Base-by-base conservation (phyloP, 2,329 filamentous ascomycete species). In the Colletotrichum gigasporum region DNA sequence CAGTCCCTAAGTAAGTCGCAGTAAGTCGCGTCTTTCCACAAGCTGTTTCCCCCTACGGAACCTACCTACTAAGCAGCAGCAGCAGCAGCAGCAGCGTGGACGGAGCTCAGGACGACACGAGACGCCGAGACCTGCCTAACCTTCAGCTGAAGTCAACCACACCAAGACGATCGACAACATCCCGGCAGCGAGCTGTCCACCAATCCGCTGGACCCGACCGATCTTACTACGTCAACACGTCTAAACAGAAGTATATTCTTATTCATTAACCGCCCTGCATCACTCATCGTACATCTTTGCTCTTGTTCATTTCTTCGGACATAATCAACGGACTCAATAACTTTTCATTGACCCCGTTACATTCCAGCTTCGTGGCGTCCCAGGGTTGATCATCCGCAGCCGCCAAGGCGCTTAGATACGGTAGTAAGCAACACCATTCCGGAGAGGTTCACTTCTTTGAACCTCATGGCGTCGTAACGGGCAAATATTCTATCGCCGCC, bases 121-220 rank as follows among this genome's bases (percentile, higher is more conserved):
- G 60, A 42, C 32, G 44, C 28, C 42, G 50, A 47, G 50, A 61
- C 41, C 22, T 47, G 20, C 24, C 50, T 55, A 39, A 56, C 53
- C 30, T 50, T 54, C 32, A 22, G 61, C 41, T 35, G 32, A 61
- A 60, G 32, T 24, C 48, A n/a, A 12, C 4, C 39, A 37, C n/a
- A 28, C 42, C 53, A 52, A 10, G 28, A 22, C 26, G 34, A 12
- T 42, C 30, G 28, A 34, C 32, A 4, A 24, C 32, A 30, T 30
- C 9, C 41, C 35, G 22, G 11, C 12, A 18, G 35, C 4, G 22
- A 44, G 22, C 24, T 16, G 18, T 30, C 28, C 22, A 32, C 14
- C 28, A 30, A 24, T 32, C 12, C 30, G 30, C 12, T 32, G 30
- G 12, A 34, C 18, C 7, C 26, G 12, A 8, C 20, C 34, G 20